Base-by-base conservation (phyloP, 305 asterid genomes). In the Nicotiana rustica region DNA sequence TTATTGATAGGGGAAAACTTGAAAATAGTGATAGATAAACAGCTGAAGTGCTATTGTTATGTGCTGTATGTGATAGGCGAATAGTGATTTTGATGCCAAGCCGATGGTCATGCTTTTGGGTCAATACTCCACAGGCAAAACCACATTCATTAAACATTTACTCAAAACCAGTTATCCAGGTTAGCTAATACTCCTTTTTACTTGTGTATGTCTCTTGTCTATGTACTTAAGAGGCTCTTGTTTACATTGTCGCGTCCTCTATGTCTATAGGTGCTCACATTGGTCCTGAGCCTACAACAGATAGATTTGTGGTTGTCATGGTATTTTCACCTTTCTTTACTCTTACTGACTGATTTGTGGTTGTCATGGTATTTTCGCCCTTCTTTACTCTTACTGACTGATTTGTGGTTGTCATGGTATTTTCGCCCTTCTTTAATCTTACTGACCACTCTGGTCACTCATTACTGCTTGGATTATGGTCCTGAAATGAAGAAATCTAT, bases 91-190 rank as follows among this genome's bases (percentile, higher is more conserved):
- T 86, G 99, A 96, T 89, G 98, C 98, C 84, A 94, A 94, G 89
- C 99, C 99, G 25, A 95, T 95, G 99, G 99, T 95, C 88, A 95
- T 95, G 99, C 93, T 95, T 81, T 85, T 95, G 93, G 99, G 99
- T 81, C 99, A 95, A 84, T 95, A 95, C 86, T 95, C 99, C 67
- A 94, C 99, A 1, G 99, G 99, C 75, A 95, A 95, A 89, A 94
- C 99, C 8, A 95, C 99, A 86, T 95, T 95, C 87, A 95, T 95
- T 78, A 95, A 95, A 84, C 99, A 95, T 89, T 86, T 95, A 88
- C 98, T 96, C 38, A 88, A 92, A 86, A 82, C 86, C 82, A 91
- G 89, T 85, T 96, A 96, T 85, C 99, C 99, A 83, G 99, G 99
- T 93, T 86, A 49, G 29, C 81, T 82, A 29, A 78, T 55, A 78